Base-by-base conservation (phyloP, 1,284 basidiomycete genomes). In the Naganishia liquefaciens region DNA sequence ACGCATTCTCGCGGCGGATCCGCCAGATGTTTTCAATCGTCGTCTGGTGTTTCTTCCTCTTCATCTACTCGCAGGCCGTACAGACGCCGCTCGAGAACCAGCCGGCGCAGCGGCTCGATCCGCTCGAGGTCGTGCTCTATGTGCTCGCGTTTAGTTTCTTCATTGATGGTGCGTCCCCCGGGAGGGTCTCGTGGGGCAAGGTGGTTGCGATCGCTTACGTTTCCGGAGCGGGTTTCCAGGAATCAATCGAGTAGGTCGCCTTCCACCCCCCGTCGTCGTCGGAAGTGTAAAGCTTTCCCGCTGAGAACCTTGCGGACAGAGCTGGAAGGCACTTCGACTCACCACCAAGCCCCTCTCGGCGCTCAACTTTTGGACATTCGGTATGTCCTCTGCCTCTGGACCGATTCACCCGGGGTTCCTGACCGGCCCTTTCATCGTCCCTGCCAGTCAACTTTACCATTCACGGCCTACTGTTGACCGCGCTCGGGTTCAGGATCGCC, bases 11-110 rank as follows among this genome's bases (percentile, higher is more conserved):
- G 11, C 13, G 52, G 9, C 42, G 17, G 25, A 47, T 25, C 10
- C 28, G 5, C 46, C 25, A 65, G 51, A 47, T 70, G n/a, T 76
- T 79, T 65, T 71, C 75, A 37, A 78, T 93, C 66, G 54, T 82
- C 2, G 82, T 94, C 23, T 95, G 93, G 93, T 74, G 92, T 49
- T 80, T 91, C 70, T 94, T 93, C 80, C 83, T 96, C 19, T 82
- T 86, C 47, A 85, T 87, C 11, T 97, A 95, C 75, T 93, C 90
- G 3, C 88, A 89, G 81, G 89, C 91, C 58, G 90, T 80, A 84
- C 88, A 69, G 61, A 83, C 72, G 63, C 69, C 70, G 40, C 62
- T 75, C 37, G 77, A 79, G 55, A 67, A 70, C 3, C 67, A 75
- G 27, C 73, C 79, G 44, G 72, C 75, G 0, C 70, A 70, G 13